These are phyloP conservation scores for Logfia minima DNA, from an alignment of 129 eudicot species.

Conservation along the genomic window DNA sequence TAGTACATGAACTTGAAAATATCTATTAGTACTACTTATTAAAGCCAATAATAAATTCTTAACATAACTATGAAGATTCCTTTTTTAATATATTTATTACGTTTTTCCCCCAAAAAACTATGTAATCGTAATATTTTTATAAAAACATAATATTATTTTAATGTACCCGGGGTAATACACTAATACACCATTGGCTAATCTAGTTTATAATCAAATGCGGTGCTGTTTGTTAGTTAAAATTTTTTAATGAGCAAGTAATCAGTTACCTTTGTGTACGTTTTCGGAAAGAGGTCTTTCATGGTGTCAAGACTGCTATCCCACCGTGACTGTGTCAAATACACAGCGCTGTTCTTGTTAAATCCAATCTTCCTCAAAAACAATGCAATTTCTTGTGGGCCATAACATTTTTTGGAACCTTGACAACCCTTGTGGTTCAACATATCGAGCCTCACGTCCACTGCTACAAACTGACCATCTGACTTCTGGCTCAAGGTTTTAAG, in stretches of 20 bases:
- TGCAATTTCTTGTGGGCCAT: conserved; percentile 75
- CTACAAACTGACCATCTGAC: conserved; percentile 80
- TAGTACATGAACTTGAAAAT: too few species aligned
- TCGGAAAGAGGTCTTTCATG: conserved; percentile 82
- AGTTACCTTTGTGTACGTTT: conserved; percentile 86
- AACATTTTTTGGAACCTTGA: conserved; percentile 79
- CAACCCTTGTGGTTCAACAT: conserved; percentile 88
- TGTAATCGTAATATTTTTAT: too few species aligned
- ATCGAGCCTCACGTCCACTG: conserved; percentile 86
- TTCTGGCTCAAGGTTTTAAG: conserved; percentile 72
- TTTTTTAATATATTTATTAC: too few species aligned
- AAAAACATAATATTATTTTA: too few species aligned
- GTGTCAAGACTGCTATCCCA: conserved; percentile 88
- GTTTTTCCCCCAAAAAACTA: too few species aligned
- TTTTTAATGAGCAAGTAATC: not conserved
- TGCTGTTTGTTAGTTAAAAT: not conserved
- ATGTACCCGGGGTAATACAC: not conserved
- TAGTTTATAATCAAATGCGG: too few species aligned
- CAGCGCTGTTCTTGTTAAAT: conserved; percentile 71
- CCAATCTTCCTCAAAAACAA: conserved; percentile 72
- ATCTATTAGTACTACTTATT: too few species aligned
- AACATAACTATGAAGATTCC: too few species aligned
- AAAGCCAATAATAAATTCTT: too few species aligned
- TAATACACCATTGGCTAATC: not conserved
- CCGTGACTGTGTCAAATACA: conserved; percentile 84